A percentile compares a stretch with the other conserved stretches of the same genome.
phyloP scores from a whole-genome alignment of 2,329 filamentous ascomycete species.

The Nigrospora oryzae region DNA sequence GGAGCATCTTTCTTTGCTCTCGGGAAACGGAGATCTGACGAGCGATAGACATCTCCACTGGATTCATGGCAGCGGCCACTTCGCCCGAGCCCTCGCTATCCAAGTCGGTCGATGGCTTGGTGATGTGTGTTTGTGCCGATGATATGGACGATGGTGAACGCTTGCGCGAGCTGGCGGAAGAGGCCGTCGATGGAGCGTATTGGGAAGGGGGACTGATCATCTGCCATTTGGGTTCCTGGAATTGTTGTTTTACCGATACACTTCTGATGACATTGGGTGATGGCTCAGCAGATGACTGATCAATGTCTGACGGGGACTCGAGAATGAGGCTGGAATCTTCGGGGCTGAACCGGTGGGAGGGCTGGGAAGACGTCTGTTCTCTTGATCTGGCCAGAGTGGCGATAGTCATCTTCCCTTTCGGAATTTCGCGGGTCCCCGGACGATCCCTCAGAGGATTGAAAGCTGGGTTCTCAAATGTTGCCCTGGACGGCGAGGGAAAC shows the following conservation, averaged over 20 bases:
- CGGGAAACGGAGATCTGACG: constrained; percentile 59
- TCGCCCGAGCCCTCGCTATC: constrained; percentile 20
- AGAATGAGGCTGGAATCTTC: constrained; percentile 27
- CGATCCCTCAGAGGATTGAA: constrained; percentile 11
- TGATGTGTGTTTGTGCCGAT: constrained; percentile 23
- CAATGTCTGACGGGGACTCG: constrained; percentile 29
- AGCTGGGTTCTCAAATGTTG: constrained; percentile 20
- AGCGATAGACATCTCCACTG: constrained; percentile 59
- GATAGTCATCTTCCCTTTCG: constrained; percentile 13
- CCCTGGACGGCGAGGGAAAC: constrained; percentile 32
- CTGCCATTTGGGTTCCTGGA: constrained; percentile 36
- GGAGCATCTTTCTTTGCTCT: constrained; percentile 51
- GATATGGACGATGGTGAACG: constrained; percentile 22
- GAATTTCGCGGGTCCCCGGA: constrained; percentile 9
- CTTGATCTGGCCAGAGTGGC: constrained; percentile 11
- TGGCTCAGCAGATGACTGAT: constrained; percentile 2
- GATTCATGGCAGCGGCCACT: constrained; percentile 26
- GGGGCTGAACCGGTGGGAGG: constrained; percentile 16
- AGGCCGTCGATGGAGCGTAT: constrained; percentile 19
- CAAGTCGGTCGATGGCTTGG: constrained; percentile 21
- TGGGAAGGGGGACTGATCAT: constrained; percentile 33
- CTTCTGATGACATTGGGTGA: constrained; percentile 8
- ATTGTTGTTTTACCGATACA: constrained; percentile 24
- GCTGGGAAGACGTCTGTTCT: constrained; percentile 7
- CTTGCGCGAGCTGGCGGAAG: constrained; percentile 18